Evolutionary conservation across 176 grass and related monocot species (phyloP).

Genomic region (Hordeum vulgare): MorexV3_pseudomolecules_assembly NC_058523.1:335279615-335280114

Average conservation of each 20-base stretch:
- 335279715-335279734: conserved; percentile 94
- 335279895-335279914: not conserved
- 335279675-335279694: conserved; percentile 78
- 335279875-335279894: not conserved
- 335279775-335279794: conserved; percentile 81
- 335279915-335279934: conserved; percentile 1
- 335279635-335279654: conserved; percentile 31
- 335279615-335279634: conserved; percentile 49
- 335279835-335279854: conserved; percentile 59
- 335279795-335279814: conserved; percentile 79
- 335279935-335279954: conserved; percentile 17
- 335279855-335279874: conserved; percentile 1
- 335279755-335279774: conserved; percentile 60
- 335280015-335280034: not conserved
- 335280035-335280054: not conserved
- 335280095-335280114: not conserved
- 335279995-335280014: not conserved
- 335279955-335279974: not conserved
- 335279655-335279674: conserved; percentile 38
- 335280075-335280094: conserved; percentile 3
- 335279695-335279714: conserved; percentile 65
- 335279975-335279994: not conserved
- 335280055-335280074: not conserved
- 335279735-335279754: conserved; percentile 67
- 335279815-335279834: conserved; percentile 50